Conservation (phyloP, 352 stramenopile genomes). For the Phytophthora hibernalis region DNA sequence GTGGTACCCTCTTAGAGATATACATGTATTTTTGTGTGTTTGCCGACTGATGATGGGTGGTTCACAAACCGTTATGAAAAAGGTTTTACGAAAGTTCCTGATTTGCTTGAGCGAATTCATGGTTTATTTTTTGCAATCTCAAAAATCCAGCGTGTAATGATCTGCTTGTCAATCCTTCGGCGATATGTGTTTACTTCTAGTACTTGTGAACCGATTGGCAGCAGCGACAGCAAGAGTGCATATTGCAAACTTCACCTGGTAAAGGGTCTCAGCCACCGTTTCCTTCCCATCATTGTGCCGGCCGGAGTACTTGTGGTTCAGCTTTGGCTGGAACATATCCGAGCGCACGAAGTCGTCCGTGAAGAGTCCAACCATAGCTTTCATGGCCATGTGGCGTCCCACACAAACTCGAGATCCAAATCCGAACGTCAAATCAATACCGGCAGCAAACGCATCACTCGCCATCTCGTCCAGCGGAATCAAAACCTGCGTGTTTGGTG, state of each 20-base stretch:
- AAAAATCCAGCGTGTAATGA: too few relatives aligned
- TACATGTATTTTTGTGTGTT: too few relatives aligned
- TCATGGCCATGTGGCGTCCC: conserved; percentile 46
- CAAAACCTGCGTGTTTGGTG: conserved; percentile 39
- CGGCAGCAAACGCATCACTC: conserved; percentile 37
- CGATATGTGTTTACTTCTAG: not conserved
- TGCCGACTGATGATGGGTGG: too few relatives aligned
- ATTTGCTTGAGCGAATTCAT: too few relatives aligned
- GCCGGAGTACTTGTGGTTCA: conserved; percentile 47
- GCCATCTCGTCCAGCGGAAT: conserved; percentile 44
- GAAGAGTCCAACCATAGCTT: conserved; percentile 43
- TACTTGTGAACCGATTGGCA: conserved; percentile 11
- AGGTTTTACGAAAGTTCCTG: too few relatives aligned
- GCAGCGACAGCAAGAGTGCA: conserved; percentile 10
- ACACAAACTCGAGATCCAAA: conserved; percentile 36
- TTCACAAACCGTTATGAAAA: too few relatives aligned
- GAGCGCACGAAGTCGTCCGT: conserved; percentile 37
- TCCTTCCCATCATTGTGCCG: conserved; percentile 44
- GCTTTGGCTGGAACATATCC: conserved; percentile 29
- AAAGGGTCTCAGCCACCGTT: conserved; percentile 31
- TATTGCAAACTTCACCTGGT: conserved; percentile 31
- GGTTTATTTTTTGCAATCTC: too few relatives aligned
- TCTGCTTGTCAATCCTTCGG: not conserved
- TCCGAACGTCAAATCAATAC: conserved; percentile 43
- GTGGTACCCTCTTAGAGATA: too few relatives aligned